A percentile compares a stretch with the other conserved stretches of the same genome.
Evolutionary conservation across 108 stramenopile species (phyloP).

Genomic region (Fragilariopsis cylindrus): DNA sequence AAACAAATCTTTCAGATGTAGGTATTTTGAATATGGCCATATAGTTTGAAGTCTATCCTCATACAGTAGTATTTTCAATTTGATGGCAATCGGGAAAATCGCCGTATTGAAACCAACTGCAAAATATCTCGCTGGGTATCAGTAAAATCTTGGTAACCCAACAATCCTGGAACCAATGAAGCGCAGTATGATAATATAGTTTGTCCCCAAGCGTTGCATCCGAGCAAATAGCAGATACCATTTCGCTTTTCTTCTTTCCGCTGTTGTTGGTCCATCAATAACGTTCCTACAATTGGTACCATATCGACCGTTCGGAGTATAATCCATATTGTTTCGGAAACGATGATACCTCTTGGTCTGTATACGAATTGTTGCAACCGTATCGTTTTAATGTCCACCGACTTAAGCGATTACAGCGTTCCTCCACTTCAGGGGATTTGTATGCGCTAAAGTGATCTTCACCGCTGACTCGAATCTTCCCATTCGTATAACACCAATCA

Average conservation of each 20-base stretch:
- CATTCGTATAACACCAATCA: constrained; percentile 45
- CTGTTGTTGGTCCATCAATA: neutral
- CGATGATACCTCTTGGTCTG: constrained; percentile 5
- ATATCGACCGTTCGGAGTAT: constrained; percentile 45
- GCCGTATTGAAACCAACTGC: constrained; percentile 35
- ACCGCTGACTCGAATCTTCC: constrained; percentile 37
- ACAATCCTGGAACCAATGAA: constrained; percentile 36
- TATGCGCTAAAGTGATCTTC: constrained; percentile 52
- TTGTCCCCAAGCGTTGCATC: constrained; percentile 54
- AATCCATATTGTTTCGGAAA: constrained; percentile 46
- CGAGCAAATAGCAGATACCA: constrained; percentile 38
- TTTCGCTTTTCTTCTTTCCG: neutral
- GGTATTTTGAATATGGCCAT: no score
- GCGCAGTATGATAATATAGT: constrained; percentile 39
- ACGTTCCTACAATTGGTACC: constrained; percentile 35
- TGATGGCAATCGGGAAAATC: constrained; percentile 26
- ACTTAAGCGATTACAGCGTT: constrained; percentile 30
- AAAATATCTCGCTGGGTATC: constrained; percentile 37
- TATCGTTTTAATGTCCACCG: constrained; percentile 40
- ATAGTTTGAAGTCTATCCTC: no score
- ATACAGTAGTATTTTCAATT: neutral
- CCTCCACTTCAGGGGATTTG: constrained; percentile 28
- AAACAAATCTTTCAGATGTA: no score
- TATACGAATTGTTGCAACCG: constrained; percentile 5
- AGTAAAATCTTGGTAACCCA: constrained; percentile 23